Base-by-base conservation (phyloP, 768 basidiomycete species). In the Nevesoporus exiguus region DNA sequence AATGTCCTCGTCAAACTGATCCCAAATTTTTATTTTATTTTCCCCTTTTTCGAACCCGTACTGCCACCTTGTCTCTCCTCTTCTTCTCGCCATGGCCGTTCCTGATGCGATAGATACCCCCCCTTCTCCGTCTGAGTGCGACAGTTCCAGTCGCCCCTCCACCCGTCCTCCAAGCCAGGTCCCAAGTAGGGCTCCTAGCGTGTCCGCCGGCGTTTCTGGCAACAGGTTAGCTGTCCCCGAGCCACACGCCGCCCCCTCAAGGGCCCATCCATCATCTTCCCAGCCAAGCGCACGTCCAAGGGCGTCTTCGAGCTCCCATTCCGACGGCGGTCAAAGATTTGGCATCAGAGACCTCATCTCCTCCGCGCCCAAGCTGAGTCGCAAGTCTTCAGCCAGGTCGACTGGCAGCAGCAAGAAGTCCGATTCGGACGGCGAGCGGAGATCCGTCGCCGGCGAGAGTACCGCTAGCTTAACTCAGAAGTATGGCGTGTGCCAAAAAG, bases 401-500 rank as follows among this genome's bases (percentile, higher is more conserved):
- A 84, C 80, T 17, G 76, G 73, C 43, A 80, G 80, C 62, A 80
- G 83, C 56, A 80, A 74, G 64, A 83, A 80, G 68, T 88, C 86
- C 30, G 87, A 88, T 70, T 89, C 82, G 46, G 86, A 84, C 30
- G 75, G 71, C 36, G 76, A 70, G 37, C 70, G 70, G 49, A 72
- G 72, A 66, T 78, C 76, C 44, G 76, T 69, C 8, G 72, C 71
- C 1, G 82, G 77, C 3, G 84, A 80, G 37, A 81, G 78, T 54
- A 77, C 81, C 11, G 76, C 76, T 14, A 82, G 79, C 56, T 65
- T 88, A 59, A 73, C 88, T 36, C 85, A 93, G 73, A 98, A 98
- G 79, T 99, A 98, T 66, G 97, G 96, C 30, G 85, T 97, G 13
- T 98, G 95, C 71, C 93, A 95, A 76, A 93, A 92, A 75, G 84